Percentiles rank a stretch among this genome's conserved stretches.
These are phyloP conservation scores for Fagopyrum tataricum DNA, from an alignment of 148 eudicot species.

Conservation along the genomic window DNA sequence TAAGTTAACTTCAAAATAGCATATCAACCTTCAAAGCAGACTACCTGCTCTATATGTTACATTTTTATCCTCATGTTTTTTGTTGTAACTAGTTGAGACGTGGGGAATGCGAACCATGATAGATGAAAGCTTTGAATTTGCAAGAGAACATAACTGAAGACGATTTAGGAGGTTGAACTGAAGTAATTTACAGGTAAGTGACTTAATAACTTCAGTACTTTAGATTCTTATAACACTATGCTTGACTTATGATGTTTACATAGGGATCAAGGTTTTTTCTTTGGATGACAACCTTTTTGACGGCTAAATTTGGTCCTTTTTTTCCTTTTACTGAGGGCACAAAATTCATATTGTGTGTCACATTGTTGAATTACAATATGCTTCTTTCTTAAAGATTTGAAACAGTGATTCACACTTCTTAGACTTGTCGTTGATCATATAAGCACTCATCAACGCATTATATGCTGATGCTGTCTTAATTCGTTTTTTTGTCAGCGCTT, in stretches of 20 bases:
- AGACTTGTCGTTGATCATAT: conserved; percentile 37
- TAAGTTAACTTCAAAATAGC: too few relatives aligned
- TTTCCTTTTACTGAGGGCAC: too few relatives aligned
- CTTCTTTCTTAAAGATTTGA: conserved; percentile 49
- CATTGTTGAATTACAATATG: conserved; percentile 45
- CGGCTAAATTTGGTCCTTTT: not conserved
- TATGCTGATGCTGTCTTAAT: conserved; percentile 34
- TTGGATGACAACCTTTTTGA: not conserved
- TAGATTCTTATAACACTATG: not conserved
- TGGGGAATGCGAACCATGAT: too few relatives aligned
- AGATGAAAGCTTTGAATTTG: too few relatives aligned
- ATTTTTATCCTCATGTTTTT: too few relatives aligned
- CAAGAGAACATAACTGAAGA: too few relatives aligned
- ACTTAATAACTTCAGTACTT: not conserved
- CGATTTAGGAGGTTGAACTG: too few relatives aligned
- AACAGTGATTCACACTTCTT: conserved; percentile 53
- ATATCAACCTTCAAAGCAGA: too few relatives aligned
- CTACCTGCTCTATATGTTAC: too few relatives aligned
- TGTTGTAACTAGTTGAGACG: too few relatives aligned
- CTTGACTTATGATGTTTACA: not conserved
- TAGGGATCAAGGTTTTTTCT: not conserved
- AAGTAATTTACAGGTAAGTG: conserved; percentile 68
- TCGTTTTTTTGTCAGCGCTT: conserved; percentile 45
- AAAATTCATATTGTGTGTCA: conserved; percentile 72
- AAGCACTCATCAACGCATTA: conserved; percentile 75